Base-by-base conservation (phyloP, 2,329 filamentous ascomycete genomes). In the Xylariaceae sp. region DNA sequence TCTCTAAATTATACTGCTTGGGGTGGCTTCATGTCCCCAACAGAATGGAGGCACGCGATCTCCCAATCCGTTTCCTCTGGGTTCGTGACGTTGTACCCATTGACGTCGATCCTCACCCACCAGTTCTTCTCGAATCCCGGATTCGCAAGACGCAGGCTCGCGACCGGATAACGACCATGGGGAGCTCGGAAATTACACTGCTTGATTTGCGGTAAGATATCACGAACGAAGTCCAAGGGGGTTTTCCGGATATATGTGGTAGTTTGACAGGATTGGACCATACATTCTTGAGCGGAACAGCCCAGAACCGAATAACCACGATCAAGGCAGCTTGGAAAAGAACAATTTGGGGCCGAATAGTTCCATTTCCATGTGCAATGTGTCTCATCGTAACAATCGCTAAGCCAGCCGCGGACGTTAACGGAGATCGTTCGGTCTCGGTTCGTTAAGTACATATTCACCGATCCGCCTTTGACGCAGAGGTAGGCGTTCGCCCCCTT, bases 41-140 rank as follows among this genome's bases (percentile, higher is more conserved):
- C 55, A 28, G 24, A 40, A 41, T 53, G 48, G n/a, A 53, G 43
- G 26, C 53, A 60, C 33, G 12, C 8, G 16, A 56, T 44, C 26
- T 41, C 34, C 9, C 28, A 11, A 36, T 52, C 46, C 6, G 41
- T 47, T n/a, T 51, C 39, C 14, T 21, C 12, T 6, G 47, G 39
- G 24, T 51, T 33, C 41, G 52, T 59, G 12, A 58, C 36, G 33
- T 58, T 58, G 39, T 44, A 58, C 12, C 44, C 44, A 46, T 50
- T 58, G 21, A 58, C 55, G 16, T 19, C 26, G 21, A 58, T 23
- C 23, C 4, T 48, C 17, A 53, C 55, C 28, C 43, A 34, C 55
- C 49, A 58, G 19, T 53, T 26, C 41, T 36, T 39, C 44, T 58
- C 55, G 23, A 53, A 29, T 4, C 55, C 49, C 7, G 55, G 55